Conservation (phyloP, 805 yeast genomes). For the Schwanniomyces yamadae region DNA sequence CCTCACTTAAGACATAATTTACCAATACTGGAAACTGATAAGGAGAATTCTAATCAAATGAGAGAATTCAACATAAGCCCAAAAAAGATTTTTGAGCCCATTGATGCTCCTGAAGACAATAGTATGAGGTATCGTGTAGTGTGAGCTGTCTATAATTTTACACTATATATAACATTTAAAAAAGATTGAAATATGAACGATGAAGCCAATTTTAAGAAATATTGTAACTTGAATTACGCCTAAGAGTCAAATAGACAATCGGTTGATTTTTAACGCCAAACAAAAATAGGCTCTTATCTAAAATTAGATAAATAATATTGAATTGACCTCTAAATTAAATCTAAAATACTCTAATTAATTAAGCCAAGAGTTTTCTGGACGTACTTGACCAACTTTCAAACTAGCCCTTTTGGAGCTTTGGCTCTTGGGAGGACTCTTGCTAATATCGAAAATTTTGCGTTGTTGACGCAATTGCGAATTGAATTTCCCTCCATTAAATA, state of each 20-base stretch:
- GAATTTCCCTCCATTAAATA: conserved; percentile 26
- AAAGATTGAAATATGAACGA: no score
- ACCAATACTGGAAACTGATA: conserved; percentile 8
- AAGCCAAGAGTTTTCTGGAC: conserved; percentile 27
- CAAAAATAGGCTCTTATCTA: no score
- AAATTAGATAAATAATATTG: no score
- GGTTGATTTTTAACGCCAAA: no score
- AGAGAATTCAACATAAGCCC: conserved; percentile 23
- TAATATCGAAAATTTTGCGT: conserved; percentile 20
- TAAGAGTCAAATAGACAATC: no score
- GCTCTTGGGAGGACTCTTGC: conserved; percentile 16
- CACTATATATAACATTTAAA: background rate
- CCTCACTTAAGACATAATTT: background rate
- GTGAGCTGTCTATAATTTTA: background rate
- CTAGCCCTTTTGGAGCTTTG: conserved; percentile 26
- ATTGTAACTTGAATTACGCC: no score
- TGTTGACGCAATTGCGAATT: conserved; percentile 29
- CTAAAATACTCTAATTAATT: conserved; percentile 1
- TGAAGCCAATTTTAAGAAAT: no score
- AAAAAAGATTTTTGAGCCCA: conserved; percentile 10
- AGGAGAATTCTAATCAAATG: conserved; percentile 14
- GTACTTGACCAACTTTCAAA: conserved; percentile 23
- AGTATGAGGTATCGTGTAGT: conserved; percentile 7
- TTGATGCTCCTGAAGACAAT: conserved; percentile 2
- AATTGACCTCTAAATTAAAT: no score